These are phyloP conservation scores for Tolypocladium paradoxum DNA, from an alignment of 2,329 filamentous ascomycete genomes.

Conservation along the genomic window DNA sequence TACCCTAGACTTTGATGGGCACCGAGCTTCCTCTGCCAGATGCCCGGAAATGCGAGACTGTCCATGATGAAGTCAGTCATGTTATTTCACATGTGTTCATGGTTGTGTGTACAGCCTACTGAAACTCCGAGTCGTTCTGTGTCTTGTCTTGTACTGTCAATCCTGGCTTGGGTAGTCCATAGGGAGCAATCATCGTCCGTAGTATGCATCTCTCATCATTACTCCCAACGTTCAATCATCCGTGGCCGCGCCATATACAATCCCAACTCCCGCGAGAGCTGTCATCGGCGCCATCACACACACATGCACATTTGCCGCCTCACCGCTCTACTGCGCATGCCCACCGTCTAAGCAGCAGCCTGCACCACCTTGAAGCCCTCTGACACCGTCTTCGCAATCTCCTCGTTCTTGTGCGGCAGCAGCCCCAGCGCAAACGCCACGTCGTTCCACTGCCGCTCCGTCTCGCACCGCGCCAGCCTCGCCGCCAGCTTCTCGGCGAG, in stretches of 20 bases:
- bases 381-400: constrained; percentile 65
- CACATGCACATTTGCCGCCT: neutral
- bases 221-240: neutral
- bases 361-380: constrained; percentile 69
- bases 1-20: neutral
- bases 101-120: no score
- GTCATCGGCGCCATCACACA: neutral
- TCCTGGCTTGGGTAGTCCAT: no score
- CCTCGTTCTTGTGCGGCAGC: constrained; percentile 86
- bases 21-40: neutral
- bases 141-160: no score
- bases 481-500: constrained; percentile 87
- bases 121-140: no score
- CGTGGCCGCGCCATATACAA: neutral
- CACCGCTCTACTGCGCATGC: neutral
- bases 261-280: neutral
- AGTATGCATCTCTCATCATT: neutral
- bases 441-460: constrained; percentile 93
- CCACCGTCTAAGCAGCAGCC: constrained; percentile 36
- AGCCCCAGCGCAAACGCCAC: constrained; percentile 85
- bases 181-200: no score
- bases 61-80: neutral
- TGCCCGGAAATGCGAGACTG: neutral
- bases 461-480: constrained; percentile 75
- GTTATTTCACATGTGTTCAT: no score